phyloP scores from a whole-genome alignment of 1,139 yeast genomes.

The Hyphopichia burtonii region DNA sequence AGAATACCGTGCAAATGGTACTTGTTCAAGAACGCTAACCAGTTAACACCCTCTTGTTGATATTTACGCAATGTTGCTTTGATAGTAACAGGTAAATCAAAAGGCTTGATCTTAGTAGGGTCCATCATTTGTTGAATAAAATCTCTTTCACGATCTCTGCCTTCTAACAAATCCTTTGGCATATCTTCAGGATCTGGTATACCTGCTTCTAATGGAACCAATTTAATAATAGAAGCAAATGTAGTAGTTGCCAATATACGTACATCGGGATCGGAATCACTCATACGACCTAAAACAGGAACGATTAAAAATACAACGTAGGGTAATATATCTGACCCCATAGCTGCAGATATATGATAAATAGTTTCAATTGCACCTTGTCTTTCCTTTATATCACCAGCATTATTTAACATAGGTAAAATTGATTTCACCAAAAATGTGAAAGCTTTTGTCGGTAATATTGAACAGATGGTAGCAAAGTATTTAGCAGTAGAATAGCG shows the following conservation, averaged over 20 bases:
- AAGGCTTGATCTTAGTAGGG: slow-evolving; percentile 86
- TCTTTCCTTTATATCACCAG: slow-evolving; percentile 71
- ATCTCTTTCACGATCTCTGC: slow-evolving; percentile 92
- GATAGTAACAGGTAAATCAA: slow-evolving; percentile 85
- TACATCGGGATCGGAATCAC: slow-evolving; percentile 90
- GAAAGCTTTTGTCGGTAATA: slow-evolving; percentile 70
- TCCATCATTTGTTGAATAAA: slow-evolving; percentile 98
- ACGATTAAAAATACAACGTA: slow-evolving; percentile 94
- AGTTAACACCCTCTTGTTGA: slow-evolving; percentile 98
- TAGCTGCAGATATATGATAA: slow-evolving; percentile 76
- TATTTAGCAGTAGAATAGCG: slow-evolving; percentile 92
- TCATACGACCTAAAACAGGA: slow-evolving; percentile 96
- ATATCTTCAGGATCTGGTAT: slow-evolving; percentile 94
- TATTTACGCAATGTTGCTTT: slow-evolving; percentile 92
- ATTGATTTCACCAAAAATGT: slow-evolving; percentile 76
- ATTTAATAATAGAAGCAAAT: slow-evolving; percentile 91
- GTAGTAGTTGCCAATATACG: slow-evolving; percentile 91
- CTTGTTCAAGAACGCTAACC: slow-evolving; percentile 94
- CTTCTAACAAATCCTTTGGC: slow-evolving; percentile 79
- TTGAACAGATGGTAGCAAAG: slow-evolving; percentile 78
- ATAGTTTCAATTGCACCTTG: slow-evolving; percentile 95
- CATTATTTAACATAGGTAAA: slow-evolving; percentile 79
- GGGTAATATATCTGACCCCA: slow-evolving; percentile 90
- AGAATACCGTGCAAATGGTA: slow-evolving; percentile 95
- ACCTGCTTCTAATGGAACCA: slow-evolving; percentile 97